Conservation (phyloP, 2,329 filamentous ascomycete species). For the Pseudohalonectria lignicola region DNA sequence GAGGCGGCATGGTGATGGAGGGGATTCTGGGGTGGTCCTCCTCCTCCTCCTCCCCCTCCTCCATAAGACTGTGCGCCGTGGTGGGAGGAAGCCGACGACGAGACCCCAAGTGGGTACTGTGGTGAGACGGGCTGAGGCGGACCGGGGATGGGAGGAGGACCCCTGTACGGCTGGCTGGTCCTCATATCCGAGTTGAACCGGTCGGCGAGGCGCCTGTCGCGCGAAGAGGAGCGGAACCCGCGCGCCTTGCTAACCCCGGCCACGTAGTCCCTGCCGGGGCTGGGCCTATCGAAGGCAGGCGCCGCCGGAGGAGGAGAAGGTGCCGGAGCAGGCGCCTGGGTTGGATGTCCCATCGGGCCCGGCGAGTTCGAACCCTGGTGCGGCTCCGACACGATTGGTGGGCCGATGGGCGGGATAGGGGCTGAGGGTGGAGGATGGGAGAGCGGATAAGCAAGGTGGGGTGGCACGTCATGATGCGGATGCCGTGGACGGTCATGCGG, state of each 20-base stretch:
- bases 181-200: conserved; percentile 34
- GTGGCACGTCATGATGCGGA: conserved; percentile 15
- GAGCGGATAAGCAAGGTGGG: conserved; percentile 8
- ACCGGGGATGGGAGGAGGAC: conserved; percentile 11
- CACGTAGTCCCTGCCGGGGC: conserved; percentile 28
- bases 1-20: neutral
- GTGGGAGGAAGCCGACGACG: no score
- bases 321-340: neutral
- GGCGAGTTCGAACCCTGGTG: neutral
- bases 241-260: conserved; percentile 30
- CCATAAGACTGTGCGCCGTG: no score
- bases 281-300: conserved; percentile 22
- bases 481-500: conserved; percentile 7
- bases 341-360: neutral
- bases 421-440: conserved; percentile 1
- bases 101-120: neutral
- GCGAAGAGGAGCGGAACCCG: conserved; percentile 27
- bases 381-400: neutral
- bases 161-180: conserved; percentile 18
- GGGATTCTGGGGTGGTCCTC: no score
- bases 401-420: neutral
- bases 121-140: conserved; percentile 6
- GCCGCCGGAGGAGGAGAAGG: conserved; percentile 5
- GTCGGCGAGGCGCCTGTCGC: conserved; percentile 39
- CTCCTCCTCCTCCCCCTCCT: no score